phyloP scores from a whole-genome alignment of 2,329 filamentous ascomycete species.

The Byssoonygena ceratinophila region DNA sequence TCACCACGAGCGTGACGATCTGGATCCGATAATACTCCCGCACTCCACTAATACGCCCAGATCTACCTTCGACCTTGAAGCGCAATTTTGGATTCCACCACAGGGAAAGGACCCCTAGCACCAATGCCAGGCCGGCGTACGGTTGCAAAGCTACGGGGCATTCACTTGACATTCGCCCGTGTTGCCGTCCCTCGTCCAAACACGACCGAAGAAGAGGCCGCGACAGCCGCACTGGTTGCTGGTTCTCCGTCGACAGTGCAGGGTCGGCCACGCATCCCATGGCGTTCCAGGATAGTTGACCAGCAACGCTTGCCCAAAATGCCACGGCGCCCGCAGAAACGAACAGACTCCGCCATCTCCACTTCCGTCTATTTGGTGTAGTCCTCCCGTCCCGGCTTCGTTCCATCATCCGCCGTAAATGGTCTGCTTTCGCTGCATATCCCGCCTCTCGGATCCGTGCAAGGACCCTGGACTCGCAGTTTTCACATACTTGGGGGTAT shows the following conservation, averaged over 20 bases:
- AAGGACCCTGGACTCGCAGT: conserved; percentile 66
- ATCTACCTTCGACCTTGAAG: conserved; percentile 34
- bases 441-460: conserved; percentile 57
- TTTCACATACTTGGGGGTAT: conserved; percentile 79
- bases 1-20: conserved; percentile 35
- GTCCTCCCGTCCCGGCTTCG: conserved; percentile 39
- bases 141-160: conserved; percentile 26
- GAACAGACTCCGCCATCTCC: conserved; percentile 37
- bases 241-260: conserved; percentile 1
- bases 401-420: conserved; percentile 64
- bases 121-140: conserved; percentile 31
- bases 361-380: conserved; percentile 25
- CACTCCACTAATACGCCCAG: conserved; percentile 34
- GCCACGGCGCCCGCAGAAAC: conserved; percentile 35
- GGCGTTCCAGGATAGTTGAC: conserved; percentile 36
- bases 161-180: conserved; percentile 20
- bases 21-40: conserved; percentile 40
- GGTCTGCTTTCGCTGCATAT: conserved; percentile 76
- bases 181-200: conserved; percentile 17
- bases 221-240: conserved; percentile 8
- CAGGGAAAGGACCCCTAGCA: conserved; percentile 35
- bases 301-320: conserved; percentile 35
- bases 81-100: conserved; percentile 43
- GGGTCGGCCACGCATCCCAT: conserved; percentile 25
- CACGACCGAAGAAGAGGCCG: conserved; percentile 20